Evolutionary conservation across 78 protist species (phyloP).

Genomic region (Mastigamoeba balamuthi): DNA sequence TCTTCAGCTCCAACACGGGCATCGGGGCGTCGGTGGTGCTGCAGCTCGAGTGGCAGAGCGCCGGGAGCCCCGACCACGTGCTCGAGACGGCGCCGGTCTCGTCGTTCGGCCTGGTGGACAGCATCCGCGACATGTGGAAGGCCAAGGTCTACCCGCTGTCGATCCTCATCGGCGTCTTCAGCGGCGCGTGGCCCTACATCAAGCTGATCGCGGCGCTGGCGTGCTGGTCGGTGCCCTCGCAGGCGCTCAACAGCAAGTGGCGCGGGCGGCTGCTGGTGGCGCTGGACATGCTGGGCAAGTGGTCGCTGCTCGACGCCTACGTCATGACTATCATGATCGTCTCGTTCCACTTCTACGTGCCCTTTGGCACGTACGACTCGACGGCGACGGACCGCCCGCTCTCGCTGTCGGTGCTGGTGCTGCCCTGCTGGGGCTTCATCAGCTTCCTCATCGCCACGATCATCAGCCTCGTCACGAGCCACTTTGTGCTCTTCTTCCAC

Average conservation of each 20-base stretch:
- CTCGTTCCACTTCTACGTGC: constrained; percentile 2
- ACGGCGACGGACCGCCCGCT: not conserved
- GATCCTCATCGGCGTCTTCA: constrained; percentile 21
- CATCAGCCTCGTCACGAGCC: constrained; percentile 5
- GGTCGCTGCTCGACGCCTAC: constrained; percentile 36
- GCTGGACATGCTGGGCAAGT: constrained; percentile 46
- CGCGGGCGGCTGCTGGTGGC: constrained; percentile 1
- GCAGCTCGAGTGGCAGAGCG: too few species aligned
- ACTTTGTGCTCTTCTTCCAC: constrained; percentile 16
- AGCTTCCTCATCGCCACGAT: constrained; percentile 23
- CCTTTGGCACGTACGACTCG: not conserved
- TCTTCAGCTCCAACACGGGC: constrained; percentile 6
- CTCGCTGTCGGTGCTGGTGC: constrained; percentile 5
- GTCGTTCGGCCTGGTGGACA: not conserved
- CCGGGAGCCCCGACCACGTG: too few species aligned
- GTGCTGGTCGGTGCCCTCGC: constrained; percentile 14
- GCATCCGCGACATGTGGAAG: constrained; percentile 38
- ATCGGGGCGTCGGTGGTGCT: constrained; percentile 38
- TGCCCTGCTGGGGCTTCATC: constrained; percentile 21
- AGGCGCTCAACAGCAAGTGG: not conserved
- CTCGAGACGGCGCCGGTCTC: too few species aligned
- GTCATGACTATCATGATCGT: constrained; percentile 31
- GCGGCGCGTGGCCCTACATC: constrained; percentile 54
- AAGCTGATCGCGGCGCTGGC: constrained; percentile 7
- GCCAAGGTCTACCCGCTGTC: constrained; percentile 29